Base-by-base conservation (phyloP, 441 rosid genomes). In the Populus tomentosa region DNA sequence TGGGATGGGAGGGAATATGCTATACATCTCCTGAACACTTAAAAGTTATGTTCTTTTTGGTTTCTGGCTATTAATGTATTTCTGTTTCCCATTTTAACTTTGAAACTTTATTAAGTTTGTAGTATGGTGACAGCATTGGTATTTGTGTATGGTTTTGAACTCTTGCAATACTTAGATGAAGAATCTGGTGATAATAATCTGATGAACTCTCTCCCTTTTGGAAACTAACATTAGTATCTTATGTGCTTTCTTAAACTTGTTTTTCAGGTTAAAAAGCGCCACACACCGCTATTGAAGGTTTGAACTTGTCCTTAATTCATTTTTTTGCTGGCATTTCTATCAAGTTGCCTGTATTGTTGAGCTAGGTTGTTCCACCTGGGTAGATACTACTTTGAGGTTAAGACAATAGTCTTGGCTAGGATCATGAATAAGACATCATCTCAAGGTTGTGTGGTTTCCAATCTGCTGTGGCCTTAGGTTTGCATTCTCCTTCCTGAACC, bases 231-330 rank as follows among this genome's bases (percentile, higher is more conserved):
- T 13, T 4, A 4, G 56, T 14, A 46, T 73, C 70, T 80, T 64
- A 73, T 70, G 2, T 24, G 63, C 75, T 46, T 64, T 36, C 23
- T 77, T 80, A 56, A 40, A 73, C 77, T 75, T 32, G 70, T 81
- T 28, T 76, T 82, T 71, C 94, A 94, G 98, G 92, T 92, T 65
- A 94, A 84, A 84, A 90, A 89, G 85, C 92, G 36, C 64, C 92
- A 91, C 56, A 91, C 96, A 14, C 98, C 97, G 4, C 68, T 92
- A 18, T 77, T 94, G 84, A 94, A 89, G 98, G 97, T 94, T 82
- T 69, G 93, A 71, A 30, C 77, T 69, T 79, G 75, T 78, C 75
- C 75, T 78, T 75, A 68, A 0, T 53, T 26, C 8, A 32, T 36
- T 10, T 74, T 75, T 65, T 78, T 24, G 6, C 18, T 7, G 67